A percentile compares a stretch with the other conserved stretches of the same genome.
Conservation (phyloP, 768 basidiomycete species). For the Hygrocybe punicea region DNA sequence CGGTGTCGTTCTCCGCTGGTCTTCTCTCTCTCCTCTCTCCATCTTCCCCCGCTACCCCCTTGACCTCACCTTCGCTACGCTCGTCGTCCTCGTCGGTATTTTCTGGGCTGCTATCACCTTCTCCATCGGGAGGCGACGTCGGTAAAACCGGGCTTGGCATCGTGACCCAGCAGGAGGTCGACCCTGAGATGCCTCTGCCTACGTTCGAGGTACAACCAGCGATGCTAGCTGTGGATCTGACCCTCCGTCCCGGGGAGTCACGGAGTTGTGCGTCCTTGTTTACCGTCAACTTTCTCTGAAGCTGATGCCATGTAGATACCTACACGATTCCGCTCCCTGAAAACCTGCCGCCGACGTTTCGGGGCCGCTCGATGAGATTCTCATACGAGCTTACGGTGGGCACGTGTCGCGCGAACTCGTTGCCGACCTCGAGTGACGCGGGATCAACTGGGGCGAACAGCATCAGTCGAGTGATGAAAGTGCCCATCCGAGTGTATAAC, state of each 20-base stretch:
- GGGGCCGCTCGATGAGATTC: constrained; percentile 78
- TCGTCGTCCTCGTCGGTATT: constrained; percentile 12
- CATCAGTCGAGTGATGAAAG: constrained; percentile 77
- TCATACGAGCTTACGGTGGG: constrained; percentile 90
- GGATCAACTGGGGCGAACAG: constrained; percentile 44
- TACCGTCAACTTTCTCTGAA: neutral
- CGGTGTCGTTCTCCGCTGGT: constrained; percentile 51
- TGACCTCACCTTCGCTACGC: constrained; percentile 14
- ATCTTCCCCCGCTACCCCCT: constrained; percentile 24
- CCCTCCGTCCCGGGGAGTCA: constrained; percentile 78
- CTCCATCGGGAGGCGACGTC: constrained; percentile 3
- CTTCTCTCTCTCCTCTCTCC: constrained; percentile 50
- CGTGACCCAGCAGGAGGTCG: constrained; percentile 45
- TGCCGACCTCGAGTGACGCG: constrained; percentile 27
- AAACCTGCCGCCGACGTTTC: constrained; percentile 85
- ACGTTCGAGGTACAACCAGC: constrained; percentile 82
- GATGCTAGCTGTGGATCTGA: constrained; percentile 86
- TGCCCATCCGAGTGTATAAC: constrained; percentile 89
- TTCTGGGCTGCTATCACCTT: constrained; percentile 9
- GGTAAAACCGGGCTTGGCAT: constrained; percentile 21
- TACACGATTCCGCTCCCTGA: constrained; percentile 75
- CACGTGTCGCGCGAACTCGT: constrained; percentile 60
- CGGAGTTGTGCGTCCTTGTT: constrained; percentile 63
- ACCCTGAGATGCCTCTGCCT: constrained; percentile 67
- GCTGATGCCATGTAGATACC: constrained; percentile 51